These are phyloP conservation scores for Phytophthora sojae DNA, from an alignment of 352 stramenopile species.

Conservation along the genomic window DNA sequence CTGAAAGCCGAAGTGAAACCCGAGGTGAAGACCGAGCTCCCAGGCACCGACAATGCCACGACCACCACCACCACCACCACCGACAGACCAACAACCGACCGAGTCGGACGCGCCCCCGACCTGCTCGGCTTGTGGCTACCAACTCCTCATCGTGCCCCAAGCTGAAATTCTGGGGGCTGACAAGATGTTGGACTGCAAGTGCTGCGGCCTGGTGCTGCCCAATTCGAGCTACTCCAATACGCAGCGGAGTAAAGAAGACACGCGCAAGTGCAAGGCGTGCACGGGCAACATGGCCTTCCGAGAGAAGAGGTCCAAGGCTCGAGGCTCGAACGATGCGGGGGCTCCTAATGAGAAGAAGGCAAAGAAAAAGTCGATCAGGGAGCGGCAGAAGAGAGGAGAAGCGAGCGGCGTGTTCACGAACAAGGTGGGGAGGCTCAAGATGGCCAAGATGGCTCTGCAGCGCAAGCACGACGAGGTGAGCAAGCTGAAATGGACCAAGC, in stretches of 20 bases:
- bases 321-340: background rate
- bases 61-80: background rate
- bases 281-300: constrained; percentile 20
- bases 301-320: background rate
- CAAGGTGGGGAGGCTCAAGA: constrained; percentile 33
- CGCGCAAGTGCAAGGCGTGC: constrained; percentile 32
- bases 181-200: constrained; percentile 28
- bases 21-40: constrained; percentile 13
- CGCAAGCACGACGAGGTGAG: constrained; percentile 27
- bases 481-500: constrained; percentile 38
- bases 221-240: constrained; percentile 26
- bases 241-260: constrained; percentile 13
- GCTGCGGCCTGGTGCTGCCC: constrained; percentile 26
- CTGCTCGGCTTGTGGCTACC: constrained; percentile 21
- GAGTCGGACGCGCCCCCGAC: background rate
- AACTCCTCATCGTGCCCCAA: constrained; percentile 17
- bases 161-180: constrained; percentile 3
- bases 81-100: background rate
- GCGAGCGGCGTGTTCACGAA: constrained; percentile 27
- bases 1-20: constrained; percentile 17
- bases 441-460: constrained; percentile 26
- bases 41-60: background rate
- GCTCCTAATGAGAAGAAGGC: background rate
- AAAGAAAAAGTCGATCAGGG: background rate
- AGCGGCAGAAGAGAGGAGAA: constrained; percentile 9